A percentile compares a stretch with the other conserved stretches of the same genome.
Conservation (phyloP, 495 filamentous ascomycete genomes). For the Penicillium herquei region DNA sequence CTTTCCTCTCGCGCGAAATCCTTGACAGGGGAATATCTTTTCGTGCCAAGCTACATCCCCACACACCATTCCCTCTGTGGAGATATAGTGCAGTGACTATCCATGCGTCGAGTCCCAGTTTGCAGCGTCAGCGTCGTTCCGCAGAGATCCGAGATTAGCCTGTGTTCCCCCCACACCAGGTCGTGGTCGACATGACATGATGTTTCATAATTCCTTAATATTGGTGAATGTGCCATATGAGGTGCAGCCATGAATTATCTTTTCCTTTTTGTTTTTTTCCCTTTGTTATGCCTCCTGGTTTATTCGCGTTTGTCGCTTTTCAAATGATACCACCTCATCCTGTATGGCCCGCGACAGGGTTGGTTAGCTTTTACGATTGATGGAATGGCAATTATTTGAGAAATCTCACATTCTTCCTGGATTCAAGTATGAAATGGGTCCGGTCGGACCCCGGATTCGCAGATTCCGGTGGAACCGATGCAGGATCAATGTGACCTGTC, state of each 20-base stretch:
- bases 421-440: background rate
- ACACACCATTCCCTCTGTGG: background rate
- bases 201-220: conserved; percentile 30
- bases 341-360: conserved; percentile 25
- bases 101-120: conserved; percentile 14
- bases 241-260: conserved; percentile 8
- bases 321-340: conserved; percentile 47
- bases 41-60: background rate
- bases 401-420: background rate
- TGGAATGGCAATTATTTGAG: conserved; percentile 30
- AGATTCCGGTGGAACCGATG: background rate
- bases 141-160: conserved; percentile 31
- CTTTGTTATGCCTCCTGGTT: conserved; percentile 8
- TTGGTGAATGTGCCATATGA: conserved; percentile 9
- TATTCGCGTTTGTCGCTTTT: conserved; percentile 15
- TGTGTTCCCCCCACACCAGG: conserved; percentile 29
- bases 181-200: conserved; percentile 15
- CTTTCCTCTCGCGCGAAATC: background rate
- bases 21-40: background rate
- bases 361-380: conserved; percentile 37
- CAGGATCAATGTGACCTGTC: background rate
- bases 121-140: conserved; percentile 24
- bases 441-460: background rate
- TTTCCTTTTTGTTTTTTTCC: conserved; percentile 10
- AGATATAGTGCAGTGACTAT: conserved; percentile 5